Base-by-base conservation (phyloP, 2,329 filamentous ascomycete species). In the Pseudocercospora musae region DNA sequence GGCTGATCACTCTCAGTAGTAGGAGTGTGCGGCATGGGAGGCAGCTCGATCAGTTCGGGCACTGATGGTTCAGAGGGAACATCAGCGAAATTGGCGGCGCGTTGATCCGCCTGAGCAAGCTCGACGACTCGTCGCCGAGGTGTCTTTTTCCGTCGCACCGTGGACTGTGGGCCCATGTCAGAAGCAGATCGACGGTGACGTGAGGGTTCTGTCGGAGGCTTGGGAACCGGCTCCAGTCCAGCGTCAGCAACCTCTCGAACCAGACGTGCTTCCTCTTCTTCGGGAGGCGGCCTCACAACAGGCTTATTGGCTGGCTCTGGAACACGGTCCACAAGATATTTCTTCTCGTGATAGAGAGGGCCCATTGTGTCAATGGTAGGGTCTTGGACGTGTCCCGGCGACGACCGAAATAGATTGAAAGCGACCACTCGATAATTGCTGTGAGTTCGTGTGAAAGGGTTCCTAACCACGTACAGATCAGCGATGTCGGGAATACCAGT, bases 401-500 rank as follows among this genome's bases (percentile, higher is more conserved):
- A 92, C 62, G 87, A 88, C 66, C 95, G 87, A 82, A 99, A 99
- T 2, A 98, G 82, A 71, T 98, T 99, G 86, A 99, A 97, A 66
- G 98, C 96, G 20, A 88, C 90, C 67, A 96, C 83, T 54, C 95
- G 87, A 74, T 96, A 96, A 69, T 89, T 87, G 62, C 88, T 84
- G 74, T 97, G 91, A 0, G 92, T 93, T 69, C 90, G 91, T 48
- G 89, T 90, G 71, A 98, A 97, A 0, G 93, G 91, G 71, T 99
- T 99, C 21, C 92, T 91, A 64, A 90, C 86, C 15, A 99, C 89
- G 84, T 93, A 99, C 31, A 99, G 88, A 75, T 98, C 94, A 62
- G 88, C 88, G 68, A 99, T 89, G 58, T 97, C 91, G 25, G 95
- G 93, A 57, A 97, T 92, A 57, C 89, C 89, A 0, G 94, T 97